Base-by-base conservation (phyloP, 331 rosid species). In the Cydonia oblonga region DNA sequence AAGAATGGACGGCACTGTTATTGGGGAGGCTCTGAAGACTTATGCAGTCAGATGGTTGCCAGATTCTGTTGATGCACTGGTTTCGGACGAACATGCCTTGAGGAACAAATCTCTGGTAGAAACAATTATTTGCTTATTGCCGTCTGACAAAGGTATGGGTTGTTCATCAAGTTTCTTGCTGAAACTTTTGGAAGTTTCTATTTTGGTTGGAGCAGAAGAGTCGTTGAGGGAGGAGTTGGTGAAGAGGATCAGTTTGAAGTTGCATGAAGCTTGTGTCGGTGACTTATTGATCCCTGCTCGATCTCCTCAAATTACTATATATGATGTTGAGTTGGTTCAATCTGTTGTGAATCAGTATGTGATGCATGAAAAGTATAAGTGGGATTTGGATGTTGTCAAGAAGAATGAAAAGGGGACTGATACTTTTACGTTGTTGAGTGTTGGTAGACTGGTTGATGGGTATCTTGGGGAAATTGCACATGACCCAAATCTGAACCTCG, bases 31-130 rank as follows among this genome's bases (percentile, higher is more conserved):
- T 16, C 81, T 95, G 30, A 95, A 87, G 84, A 81, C 86, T 44
- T 91, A 95, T 75, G 96, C 92, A 7, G 71, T 89, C 28, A 83
- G 93, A 81, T 95, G 99, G 99, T 73, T 95, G 81, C 97, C 96
- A 35, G 96, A 89, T 81, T 84, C 96, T 70, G 88, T 95, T 49
- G 96, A 89, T 70, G 89, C 89, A 4, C 80, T 91, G 83, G 85
- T 90, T 75, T 95, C 93, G n/a, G 93, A 91, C 54, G 90, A 81
- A 1, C 92, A 91, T 75, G 82, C 88, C 6, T n/a, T 69, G 76
- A 87, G 96, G 78, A 84, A 95, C 84, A 95, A 83, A 73, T 85
- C 90, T 60, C 89, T 95, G 16, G 90, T 91, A 19, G 93, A 95
- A 82, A 89, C 96, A 25, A 89, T 91, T 71, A 87, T 91, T 15